Evolutionary conservation across 768 basidiomycete genomes (phyloP).

Genomic region (Pleurotus sapidus): DNA sequence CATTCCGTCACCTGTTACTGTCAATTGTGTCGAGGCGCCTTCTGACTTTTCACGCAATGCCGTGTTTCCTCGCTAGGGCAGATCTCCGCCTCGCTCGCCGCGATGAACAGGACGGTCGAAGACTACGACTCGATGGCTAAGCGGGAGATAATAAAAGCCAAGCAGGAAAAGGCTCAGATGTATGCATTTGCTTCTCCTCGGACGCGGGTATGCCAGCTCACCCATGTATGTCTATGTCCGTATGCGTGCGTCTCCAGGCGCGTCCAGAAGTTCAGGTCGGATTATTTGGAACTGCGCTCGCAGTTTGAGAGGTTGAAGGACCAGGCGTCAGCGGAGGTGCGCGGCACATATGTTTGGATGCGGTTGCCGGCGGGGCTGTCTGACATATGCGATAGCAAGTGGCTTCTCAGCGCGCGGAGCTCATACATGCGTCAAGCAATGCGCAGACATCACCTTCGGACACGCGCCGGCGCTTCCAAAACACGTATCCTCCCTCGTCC

Average conservation of each 20-base stretch:
- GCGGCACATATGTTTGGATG: conserved; percentile 11
- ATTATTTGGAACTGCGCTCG: conserved; percentile 77
- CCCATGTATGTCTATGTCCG: neutral
- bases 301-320: conserved; percentile 81
- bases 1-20: too few relatives aligned
- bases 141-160: conserved; percentile 93
- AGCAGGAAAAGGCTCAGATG: conserved; percentile 95
- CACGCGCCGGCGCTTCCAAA: conserved; percentile 65
- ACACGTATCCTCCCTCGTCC: conserved; percentile 37
- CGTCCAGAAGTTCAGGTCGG: conserved; percentile 86
- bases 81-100: conserved; percentile 95
- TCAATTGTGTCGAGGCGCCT: too few relatives aligned
- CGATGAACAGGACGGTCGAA: conserved; percentile 91
- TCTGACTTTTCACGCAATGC: conserved; percentile 3
- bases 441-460: conserved; percentile 41
- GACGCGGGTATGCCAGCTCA: neutral
- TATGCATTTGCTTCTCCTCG: conserved; percentile 22
- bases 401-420: conserved; percentile 58
- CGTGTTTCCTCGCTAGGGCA: conserved; percentile 64
- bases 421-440: conserved; percentile 41
- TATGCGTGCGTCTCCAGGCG: conserved; percentile 50
- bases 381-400: conserved; percentile 41
- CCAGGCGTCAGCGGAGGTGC: conserved; percentile 49
- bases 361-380: too few relatives aligned
- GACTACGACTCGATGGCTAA: conserved; percentile 98